Base-by-base conservation (phyloP, 495 filamentous ascomycete species). In the Neurospora sp. region DNA sequence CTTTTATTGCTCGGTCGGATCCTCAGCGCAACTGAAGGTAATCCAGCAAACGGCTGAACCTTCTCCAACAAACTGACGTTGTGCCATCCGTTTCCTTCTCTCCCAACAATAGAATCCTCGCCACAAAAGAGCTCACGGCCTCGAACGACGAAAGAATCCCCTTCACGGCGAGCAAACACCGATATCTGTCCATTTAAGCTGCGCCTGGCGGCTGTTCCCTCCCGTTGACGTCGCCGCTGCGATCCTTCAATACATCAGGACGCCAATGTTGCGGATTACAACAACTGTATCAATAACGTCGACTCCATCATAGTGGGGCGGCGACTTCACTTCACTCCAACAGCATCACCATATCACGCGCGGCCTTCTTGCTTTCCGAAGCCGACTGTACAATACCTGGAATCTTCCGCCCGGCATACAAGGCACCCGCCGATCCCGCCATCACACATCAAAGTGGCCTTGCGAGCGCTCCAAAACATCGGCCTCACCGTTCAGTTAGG, bases 401-500 rank as follows among this genome's bases (percentile, higher is more conserved):
- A 35, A 35, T 4, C 8, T n/a, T 0, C 18, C 41, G 0, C 22
- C n/a, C 41, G 0, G 10, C n/a, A 16, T 65, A 35, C 22, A 16
- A 65, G 35, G 2, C 53, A 65, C 53, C 31, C 53, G 53, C 53
- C 12, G 53, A 65, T 44, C 40, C 44, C 53, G 31, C 71, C 35
- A 20, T 70, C 37, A 45, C 45, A 70, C 27, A 69, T 74, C 81
- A 85, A 44, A 70, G 80, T 86, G 85, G 85, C 85, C 75, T 82
- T 81, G 77, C 80, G 83, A 77, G 82, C 82, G 18, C 70, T 86
- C 69, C 82, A 84, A 76, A 80, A 78, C 72, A 80, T 82, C 41
- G 84, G 84, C 78, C 81, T 87, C 75, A 80, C 81, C 73, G 77
- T 85, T 71, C 83, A 84, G 80, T 81, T 87, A 69, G 86, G 84